Conservation (phyloP, 208 protist genomes). For the Leishmania guyanensis region DNA sequence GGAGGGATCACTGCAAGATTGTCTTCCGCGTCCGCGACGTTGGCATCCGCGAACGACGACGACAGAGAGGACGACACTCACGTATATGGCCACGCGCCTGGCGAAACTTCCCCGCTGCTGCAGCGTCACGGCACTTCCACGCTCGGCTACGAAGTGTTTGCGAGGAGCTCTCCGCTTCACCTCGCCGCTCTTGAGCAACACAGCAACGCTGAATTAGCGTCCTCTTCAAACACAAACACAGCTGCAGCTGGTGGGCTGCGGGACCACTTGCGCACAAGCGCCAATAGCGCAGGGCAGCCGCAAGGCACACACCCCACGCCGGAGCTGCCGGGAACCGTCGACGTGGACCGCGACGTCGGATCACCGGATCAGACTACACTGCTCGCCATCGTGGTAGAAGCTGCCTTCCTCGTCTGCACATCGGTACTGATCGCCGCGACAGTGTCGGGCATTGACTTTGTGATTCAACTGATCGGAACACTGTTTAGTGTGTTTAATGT, state of each 20-base stretch:
- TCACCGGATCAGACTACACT: constrained; percentile 68
- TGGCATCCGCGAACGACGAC: not conserved
- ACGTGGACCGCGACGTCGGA: constrained; percentile 67
- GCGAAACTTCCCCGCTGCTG: constrained; percentile 26
- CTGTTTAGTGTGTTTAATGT: constrained; percentile 69
- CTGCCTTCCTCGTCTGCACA: constrained; percentile 51
- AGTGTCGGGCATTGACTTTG: constrained; percentile 66
- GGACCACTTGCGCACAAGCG: not conserved
- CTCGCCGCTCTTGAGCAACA: not conserved
- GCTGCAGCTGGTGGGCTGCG: not conserved
- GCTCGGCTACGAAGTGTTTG: constrained; percentile 17
- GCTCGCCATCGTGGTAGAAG: constrained; percentile 68
- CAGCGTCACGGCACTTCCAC: not conserved
- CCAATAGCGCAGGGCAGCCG: not conserved
- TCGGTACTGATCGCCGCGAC: constrained; percentile 46
- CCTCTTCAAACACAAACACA: not conserved
- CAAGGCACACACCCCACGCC: not conserved
- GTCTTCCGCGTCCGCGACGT: too few relatives aligned
- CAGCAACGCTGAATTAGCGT: not conserved
- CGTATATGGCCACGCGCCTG: not conserved
- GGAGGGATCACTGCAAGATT: not conserved
- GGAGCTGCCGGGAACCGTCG: constrained; percentile 11
- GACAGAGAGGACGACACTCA: not conserved
- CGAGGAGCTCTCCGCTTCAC: constrained; percentile 13
- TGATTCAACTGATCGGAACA: constrained; percentile 69